These are phyloP conservation scores for Exophiala spinifera DNA, from an alignment of 2,329 filamentous ascomycete genomes.

Conservation along the genomic window DNA sequence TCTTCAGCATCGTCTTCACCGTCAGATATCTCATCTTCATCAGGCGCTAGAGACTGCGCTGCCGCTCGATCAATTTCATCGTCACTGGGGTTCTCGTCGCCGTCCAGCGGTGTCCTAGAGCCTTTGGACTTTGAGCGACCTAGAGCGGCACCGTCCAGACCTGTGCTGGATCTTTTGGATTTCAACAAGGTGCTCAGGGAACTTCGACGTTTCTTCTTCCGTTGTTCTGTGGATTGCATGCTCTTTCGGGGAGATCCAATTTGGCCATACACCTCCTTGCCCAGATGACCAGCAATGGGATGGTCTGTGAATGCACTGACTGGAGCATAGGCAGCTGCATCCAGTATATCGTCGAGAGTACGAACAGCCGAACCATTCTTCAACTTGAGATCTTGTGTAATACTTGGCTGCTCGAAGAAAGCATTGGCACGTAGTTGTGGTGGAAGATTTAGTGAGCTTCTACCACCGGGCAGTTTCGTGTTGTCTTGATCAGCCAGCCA, in stretches of 20 bases:
- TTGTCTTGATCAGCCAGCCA: conserved; percentile 40
- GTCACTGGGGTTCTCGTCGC: conserved; percentile 20
- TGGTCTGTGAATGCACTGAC: conserved; percentile 92
- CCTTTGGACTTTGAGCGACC: conserved; percentile 21
- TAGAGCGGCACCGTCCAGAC: conserved; percentile 24
- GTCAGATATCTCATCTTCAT: conserved; percentile 30
- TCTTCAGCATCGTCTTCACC: conserved; percentile 47
- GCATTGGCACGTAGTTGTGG: conserved; percentile 85
- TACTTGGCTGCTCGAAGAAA: conserved; percentile 74
- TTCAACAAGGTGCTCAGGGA: conserved; percentile 33
- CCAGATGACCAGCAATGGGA: conserved; percentile 71
- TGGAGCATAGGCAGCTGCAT: conserved; percentile 82
- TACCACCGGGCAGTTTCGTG: conserved; percentile 15
- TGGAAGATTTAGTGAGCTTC: conserved; percentile 54
- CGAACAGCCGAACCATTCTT: conserved; percentile 78
- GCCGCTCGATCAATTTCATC: conserved; percentile 25
- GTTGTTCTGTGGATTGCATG: conserved; percentile 10
- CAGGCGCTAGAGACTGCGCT: conserved; percentile 25
- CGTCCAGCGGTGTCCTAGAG: conserved; percentile 16
- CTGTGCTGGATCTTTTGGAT: conserved; percentile 25
- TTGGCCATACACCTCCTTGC: conserved; percentile 68
- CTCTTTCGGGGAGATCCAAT: conserved; percentile 34
- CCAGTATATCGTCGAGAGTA: conserved; percentile 86
- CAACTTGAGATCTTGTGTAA: conserved; percentile 54
- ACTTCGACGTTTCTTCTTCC: conserved; percentile 33